A percentile compares a stretch with the other conserved stretches of the same genome.
Evolutionary conservation across 352 stramenopile genomes (phyloP).

Genomic region (Phytophthora pinifolia): DNA sequence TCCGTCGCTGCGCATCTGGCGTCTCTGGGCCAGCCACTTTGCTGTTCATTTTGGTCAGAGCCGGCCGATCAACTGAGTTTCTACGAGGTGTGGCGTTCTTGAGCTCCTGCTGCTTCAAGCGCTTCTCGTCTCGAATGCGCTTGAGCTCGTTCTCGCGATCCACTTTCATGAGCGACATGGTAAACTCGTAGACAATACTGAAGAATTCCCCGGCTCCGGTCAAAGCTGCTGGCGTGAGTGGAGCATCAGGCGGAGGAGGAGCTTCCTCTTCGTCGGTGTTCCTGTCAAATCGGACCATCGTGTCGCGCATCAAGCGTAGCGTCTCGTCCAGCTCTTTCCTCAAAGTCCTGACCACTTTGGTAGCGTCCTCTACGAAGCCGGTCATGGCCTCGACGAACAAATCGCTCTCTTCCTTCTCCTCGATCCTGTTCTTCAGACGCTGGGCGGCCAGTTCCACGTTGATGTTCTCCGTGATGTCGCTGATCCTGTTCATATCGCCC

Average conservation of each 20-base stretch:
- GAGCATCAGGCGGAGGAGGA: conserved; percentile 4
- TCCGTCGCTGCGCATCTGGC: conserved; percentile 20
- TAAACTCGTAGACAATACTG: conserved; percentile 76
- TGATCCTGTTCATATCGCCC: conserved; percentile 65
- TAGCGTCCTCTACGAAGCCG: conserved; percentile 53
- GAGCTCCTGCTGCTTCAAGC: conserved; percentile 54
- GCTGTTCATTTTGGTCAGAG: conserved; percentile 8
- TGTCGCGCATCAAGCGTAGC: conserved; percentile 49
- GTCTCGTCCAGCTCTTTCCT: conserved; percentile 55
- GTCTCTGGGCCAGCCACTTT: conserved; percentile 32
- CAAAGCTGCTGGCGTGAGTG: conserved; percentile 32
- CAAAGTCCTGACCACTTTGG: conserved; percentile 26
- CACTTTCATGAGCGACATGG: conserved; percentile 69
- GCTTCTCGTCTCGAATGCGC: conserved; percentile 63
- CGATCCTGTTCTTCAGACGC: conserved; percentile 75
- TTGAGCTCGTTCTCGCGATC: conserved; percentile 79
- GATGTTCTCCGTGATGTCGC: conserved; percentile 61
- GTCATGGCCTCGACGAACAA: conserved; percentile 68
- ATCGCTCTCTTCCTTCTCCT: conserved; percentile 62
- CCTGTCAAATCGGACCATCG: conserved; percentile 66
- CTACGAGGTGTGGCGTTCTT: conserved; percentile 43
- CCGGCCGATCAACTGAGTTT: conserved; percentile 26
- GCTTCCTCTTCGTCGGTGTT: conserved; percentile 35
- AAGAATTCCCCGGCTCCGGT: conserved; percentile 65
- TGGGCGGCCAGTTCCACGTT: conserved; percentile 65